Evolutionary conservation across 176 grass and related monocot species (phyloP), one percentile per base, ranked within the genome.

Genomic region (Aegilops speltoides): DNA sequence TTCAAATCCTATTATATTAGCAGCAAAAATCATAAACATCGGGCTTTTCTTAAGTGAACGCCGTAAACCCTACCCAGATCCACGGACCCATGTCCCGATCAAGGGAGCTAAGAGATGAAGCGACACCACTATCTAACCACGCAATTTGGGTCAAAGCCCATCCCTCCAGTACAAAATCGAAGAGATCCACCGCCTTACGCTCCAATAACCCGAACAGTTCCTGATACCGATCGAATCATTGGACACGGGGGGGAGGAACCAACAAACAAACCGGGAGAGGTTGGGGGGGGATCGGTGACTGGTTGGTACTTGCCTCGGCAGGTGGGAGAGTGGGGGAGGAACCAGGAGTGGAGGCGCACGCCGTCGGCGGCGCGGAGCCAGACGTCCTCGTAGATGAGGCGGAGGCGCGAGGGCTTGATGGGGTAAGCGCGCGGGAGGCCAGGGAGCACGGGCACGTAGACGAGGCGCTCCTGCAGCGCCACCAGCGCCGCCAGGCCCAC

Each of bases 321-420:
- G 38, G 85, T 59, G 7, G 97, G 89, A 5, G 90, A 92, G 54
- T 91, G 85, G 85, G 92, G 95, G 90, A 99, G 76, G 87, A 99
- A 99, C 97, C 97, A 99, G 62, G 97, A 89, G 92, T 99, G 97
- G 76, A 99, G 94, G 62, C 85, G 92, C 62, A 99, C 97, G 69
- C 97, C 97, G 48, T 99, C 97, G 22, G 82, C 54, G 67, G 97
- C 75, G 43, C 85, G 92, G 68, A 99, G 90, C 90, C 89, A 96
- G 41, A 99, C 94, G 73, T 99, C 92, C 89, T 94, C 92, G 85
- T 93, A 96, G 79, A 86, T 16, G 79, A 99, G 94, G 16, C 82
- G 78, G 79, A 93, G 89, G 36, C 90, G 90, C 34, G 82, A 64
- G 40, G 97, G 97, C 11, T 83, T 99, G 37, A 99, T 68, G 83